These are phyloP conservation scores for Coemansia biformis DNA, from an alignment of 192 early-diverging fungal species.

Conservation along the genomic window DNA sequence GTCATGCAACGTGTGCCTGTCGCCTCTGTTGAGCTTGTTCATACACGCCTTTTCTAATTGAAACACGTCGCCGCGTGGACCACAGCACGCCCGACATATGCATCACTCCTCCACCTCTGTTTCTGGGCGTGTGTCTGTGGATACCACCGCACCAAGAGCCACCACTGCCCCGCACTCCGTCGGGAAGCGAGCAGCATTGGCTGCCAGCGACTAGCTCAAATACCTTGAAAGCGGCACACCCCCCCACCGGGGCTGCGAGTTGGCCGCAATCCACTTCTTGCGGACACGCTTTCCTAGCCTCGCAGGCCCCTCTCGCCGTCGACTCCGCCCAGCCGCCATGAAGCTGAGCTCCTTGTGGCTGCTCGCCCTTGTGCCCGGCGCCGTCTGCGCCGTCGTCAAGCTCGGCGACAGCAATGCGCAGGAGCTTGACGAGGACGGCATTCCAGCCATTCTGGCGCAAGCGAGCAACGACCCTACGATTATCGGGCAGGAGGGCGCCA, in stretches of 20 bases:
- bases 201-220: too few species aligned
- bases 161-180: too few species aligned
- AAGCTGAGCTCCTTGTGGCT: slow-evolving; percentile 11
- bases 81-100: not conserved
- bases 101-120: not conserved
- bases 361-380: slow-evolving; percentile 18
- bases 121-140: too few species aligned
- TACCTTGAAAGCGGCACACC: too few species aligned
- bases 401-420: slow-evolving; percentile 2
- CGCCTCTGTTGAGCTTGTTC: not conserved
- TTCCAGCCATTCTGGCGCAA: not conserved
- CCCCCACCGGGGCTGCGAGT: too few species aligned
- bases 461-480: slow-evolving; percentile 10
- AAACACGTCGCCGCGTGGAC: not conserved
- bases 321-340: slow-evolving; percentile 4
- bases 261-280: too few species aligned
- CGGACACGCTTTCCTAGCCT: not conserved
- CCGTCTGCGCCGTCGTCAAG: slow-evolving; percentile 9
- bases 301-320: too few species aligned
- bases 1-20: too few species aligned
- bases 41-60: not conserved
- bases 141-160: too few species aligned
- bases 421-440: slow-evolving; percentile 1
- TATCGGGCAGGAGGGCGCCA: slow-evolving; percentile 15
- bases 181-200: too few species aligned